Conservation (phyloP, 2,329 filamentous ascomycete genomes). For the Lasiodiplodia theobromae region DNA sequence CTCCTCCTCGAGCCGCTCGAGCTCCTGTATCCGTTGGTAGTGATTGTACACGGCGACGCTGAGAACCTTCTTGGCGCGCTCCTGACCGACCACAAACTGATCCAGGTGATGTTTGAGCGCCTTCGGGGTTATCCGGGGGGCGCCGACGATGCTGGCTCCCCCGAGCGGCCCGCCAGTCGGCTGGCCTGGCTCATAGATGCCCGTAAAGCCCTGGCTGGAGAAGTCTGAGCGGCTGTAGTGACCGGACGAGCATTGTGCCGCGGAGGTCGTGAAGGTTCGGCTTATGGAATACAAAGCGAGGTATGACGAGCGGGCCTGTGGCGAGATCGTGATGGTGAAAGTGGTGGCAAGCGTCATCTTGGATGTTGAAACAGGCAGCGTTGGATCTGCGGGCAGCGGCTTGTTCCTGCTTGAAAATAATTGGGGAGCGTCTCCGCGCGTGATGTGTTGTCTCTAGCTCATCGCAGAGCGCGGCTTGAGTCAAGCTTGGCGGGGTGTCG, state of each 20-base stretch:
- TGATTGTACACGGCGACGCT: conserved; percentile 96
- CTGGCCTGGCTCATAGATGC: conserved; percentile 67
- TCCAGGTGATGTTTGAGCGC: conserved; percentile 88
- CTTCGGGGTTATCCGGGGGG: conserved; percentile 66
- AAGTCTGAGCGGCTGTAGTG: conserved; percentile 69
- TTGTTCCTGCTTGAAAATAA: conserved; percentile 3
- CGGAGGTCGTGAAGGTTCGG: conserved; percentile 45
- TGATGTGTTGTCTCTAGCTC: conserved; percentile 29
- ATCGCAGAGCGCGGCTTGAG: conserved; percentile 27
- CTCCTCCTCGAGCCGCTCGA: conserved; percentile 79
- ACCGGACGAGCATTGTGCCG: conserved; percentile 49
- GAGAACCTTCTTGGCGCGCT: conserved; percentile 91
- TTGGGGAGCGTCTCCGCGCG: conserved; percentile 21
- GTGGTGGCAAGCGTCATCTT: conserved; percentile 22
- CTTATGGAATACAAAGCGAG: conserved; percentile 43
- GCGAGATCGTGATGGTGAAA: conserved; percentile 42
- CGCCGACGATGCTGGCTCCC: conserved; percentile 64
- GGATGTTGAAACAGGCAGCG: background rate
- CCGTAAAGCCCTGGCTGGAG: conserved; percentile 66
- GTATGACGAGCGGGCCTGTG: conserved; percentile 52
- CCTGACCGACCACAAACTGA: conserved; percentile 95
- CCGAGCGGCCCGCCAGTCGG: conserved; percentile 70
- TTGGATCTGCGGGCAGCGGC: conserved; percentile 12
- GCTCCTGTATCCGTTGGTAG: conserved; percentile 83
- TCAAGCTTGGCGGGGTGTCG: conserved; percentile 30